Evolutionary conservation across 2,329 filamentous ascomycete genomes (phyloP).

Genomic region (Elsinoe fawcettii): DNA sequence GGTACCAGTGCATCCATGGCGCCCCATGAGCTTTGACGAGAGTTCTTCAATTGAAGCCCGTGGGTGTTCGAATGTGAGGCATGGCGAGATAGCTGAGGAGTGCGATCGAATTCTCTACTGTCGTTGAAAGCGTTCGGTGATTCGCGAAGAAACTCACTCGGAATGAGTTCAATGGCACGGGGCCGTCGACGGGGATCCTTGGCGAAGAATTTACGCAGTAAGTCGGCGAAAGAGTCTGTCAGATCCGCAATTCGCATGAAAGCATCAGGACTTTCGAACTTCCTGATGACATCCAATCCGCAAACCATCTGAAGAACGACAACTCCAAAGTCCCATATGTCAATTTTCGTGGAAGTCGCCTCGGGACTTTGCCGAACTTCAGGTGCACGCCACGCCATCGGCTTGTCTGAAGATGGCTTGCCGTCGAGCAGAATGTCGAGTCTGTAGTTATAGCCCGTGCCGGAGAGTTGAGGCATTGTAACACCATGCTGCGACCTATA

Average conservation of each 20-base stretch:
- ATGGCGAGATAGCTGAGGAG: slow-evolving; percentile 16
- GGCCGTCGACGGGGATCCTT: slow-evolving; percentile 75
- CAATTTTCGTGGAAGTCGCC: slow-evolving; percentile 61
- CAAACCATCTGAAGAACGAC: slow-evolving; percentile 92
- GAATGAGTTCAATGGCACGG: slow-evolving; percentile 66
- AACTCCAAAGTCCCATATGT: slow-evolving; percentile 91
- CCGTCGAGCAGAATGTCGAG: slow-evolving; percentile 14
- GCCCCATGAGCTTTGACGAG: slow-evolving; percentile 28
- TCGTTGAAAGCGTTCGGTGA: slow-evolving; percentile 37
- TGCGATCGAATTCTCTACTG: neutral
- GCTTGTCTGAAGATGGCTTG: slow-evolving; percentile 12
- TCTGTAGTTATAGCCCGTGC: slow-evolving; percentile 57
- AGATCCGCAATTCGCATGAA: slow-evolving; percentile 64
- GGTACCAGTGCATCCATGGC: slow-evolving; percentile 20
- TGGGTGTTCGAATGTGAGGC: slow-evolving; percentile 19
- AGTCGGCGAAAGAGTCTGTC: slow-evolving; percentile 67
- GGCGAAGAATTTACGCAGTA: slow-evolving; percentile 78
- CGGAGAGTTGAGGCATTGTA: slow-evolving; percentile 62
- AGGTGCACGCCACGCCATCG: slow-evolving; percentile 39
- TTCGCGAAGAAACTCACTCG: slow-evolving; percentile 48
- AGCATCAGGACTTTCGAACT: slow-evolving; percentile 69
- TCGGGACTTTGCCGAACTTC: slow-evolving; percentile 35
- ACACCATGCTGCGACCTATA: slow-evolving; percentile 61
- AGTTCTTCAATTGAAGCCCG: slow-evolving; percentile 24
- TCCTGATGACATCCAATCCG: slow-evolving; percentile 66